Base-by-base conservation (phyloP, 2,329 filamentous ascomycete genomes). In the Diaporthe humulicola region DNA sequence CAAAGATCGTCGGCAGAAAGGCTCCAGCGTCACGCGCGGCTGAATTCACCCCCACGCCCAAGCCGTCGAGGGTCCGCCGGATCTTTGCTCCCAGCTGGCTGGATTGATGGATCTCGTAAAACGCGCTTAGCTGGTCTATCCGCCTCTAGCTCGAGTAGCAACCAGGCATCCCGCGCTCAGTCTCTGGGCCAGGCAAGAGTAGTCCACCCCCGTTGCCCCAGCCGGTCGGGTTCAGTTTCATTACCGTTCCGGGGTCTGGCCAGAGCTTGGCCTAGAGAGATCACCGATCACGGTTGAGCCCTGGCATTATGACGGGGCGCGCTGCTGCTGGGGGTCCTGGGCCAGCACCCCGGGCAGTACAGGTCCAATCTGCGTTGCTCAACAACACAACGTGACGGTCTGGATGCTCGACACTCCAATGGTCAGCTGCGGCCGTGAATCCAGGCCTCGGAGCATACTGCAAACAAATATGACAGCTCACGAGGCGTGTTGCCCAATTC, bases 41-140 rank as follows among this genome's bases (percentile, higher is more conserved):
- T 61, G 64, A 52, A 56, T 22, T 38, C 28, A 70, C 74, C 74
- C 74, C 74, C 74, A 75, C 74, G 74, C 64, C 64, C 64, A 69
- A 48, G 58, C 30, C 54, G 38, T 50, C 64, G 64, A 40, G 33
- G 45, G 25, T 52, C 56, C 50, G 54, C 60, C 69, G 60, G 33
- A 56, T 61, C 69, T 57, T 57, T 42, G 54, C 36, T 58, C 52
- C 52, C 52, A 75, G 54, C 57, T 61, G 57, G 57, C 45, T 54
- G 57, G 54, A 25, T 54, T 36, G 42, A 30, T 38, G 25, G 36
- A 70, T 38, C 42, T 72, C 28, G 56, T 56, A 57, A 70, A 58
- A 30, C 28, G 40, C 56, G 74, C 74, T 67, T 75, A 67, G 57
- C 66, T 73, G 70, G 74, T 75, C 74, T 73, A 73, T 72, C 74